Conservation (phyloP, 2,329 filamentous ascomycete species). For the Pestalotiopsis sp. region DNA sequence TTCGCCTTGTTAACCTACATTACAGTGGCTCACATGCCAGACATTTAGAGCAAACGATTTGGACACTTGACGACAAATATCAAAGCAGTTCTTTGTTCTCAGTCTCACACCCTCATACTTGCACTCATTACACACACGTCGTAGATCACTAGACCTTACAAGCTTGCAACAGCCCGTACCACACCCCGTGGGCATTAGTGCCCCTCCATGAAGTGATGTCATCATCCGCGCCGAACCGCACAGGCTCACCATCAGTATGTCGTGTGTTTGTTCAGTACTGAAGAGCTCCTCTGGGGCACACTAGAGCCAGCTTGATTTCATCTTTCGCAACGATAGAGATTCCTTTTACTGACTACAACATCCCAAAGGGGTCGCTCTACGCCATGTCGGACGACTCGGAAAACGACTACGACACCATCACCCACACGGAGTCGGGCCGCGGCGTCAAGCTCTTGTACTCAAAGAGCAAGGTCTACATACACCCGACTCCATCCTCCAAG, state of each 20-base stretch:
- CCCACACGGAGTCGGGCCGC: slow-evolving; percentile 73
- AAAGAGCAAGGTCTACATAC: slow-evolving; percentile 99
- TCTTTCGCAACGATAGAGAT: background rate
- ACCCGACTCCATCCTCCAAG: slow-evolving; percentile 88
- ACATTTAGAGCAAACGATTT: background rate
- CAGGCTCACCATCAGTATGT: slow-evolving; percentile 10
- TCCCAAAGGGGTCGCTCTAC: slow-evolving; percentile 62
- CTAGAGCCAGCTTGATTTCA: background rate
- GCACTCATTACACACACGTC: background rate
- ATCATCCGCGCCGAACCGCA: slow-evolving; percentile 3
- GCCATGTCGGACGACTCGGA: slow-evolving; percentile 97
- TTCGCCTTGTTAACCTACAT: background rate
- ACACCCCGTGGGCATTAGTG: background rate
- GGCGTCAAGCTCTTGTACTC: slow-evolving; percentile 94
- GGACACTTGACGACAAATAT: background rate
- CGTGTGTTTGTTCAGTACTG: background rate
- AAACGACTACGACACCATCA: slow-evolving; percentile 91
- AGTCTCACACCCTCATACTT: background rate
- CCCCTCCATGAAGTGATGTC: slow-evolving; percentile 14
- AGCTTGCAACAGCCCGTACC: background rate
- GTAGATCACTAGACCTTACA: background rate
- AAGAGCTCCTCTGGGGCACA: background rate
- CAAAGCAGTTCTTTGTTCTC: background rate
- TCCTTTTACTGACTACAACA: background rate
- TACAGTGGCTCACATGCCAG: background rate